A percentile compares a stretch with the other conserved stretches of the same genome.
These are phyloP conservation scores for Alternaria sp. DNA, from an alignment of 2,329 filamentous ascomycete genomes.

Conservation along the genomic window DNA sequence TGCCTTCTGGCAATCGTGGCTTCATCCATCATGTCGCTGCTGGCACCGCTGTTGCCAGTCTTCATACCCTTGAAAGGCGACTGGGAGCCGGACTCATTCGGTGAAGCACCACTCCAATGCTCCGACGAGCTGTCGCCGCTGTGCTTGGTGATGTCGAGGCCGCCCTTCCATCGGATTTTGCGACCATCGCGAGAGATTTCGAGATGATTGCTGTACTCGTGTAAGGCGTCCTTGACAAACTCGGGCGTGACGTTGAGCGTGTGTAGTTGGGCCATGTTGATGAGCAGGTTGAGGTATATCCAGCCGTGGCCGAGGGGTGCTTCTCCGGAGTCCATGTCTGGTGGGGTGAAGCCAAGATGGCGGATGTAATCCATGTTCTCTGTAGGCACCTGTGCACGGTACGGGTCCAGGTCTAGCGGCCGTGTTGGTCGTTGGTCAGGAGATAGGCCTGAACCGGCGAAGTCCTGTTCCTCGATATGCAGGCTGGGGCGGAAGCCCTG, in stretches of 20 bases:
- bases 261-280: slow-evolving; percentile 83
- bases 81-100: slow-evolving; percentile 51
- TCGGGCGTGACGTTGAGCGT: slow-evolving; percentile 82
- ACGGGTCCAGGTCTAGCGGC: slow-evolving; percentile 77
- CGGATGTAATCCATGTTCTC: slow-evolving; percentile 84
- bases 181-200: slow-evolving; percentile 78
- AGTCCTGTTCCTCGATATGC: slow-evolving; percentile 33
- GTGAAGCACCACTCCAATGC: slow-evolving; percentile 53
- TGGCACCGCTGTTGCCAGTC: slow-evolving; percentile 26
- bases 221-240: slow-evolving; percentile 76
- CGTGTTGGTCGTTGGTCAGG: slow-evolving; percentile 79
- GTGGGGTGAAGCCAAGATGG: slow-evolving; percentile 72
- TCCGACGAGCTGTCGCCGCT: slow-evolving; percentile 65
- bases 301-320: slow-evolving; percentile 74
- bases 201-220: slow-evolving; percentile 74
- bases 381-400: slow-evolving; percentile 74
- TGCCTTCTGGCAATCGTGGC: slow-evolving; percentile 25
- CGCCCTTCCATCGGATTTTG: slow-evolving; percentile 81
- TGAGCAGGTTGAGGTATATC: slow-evolving; percentile 82
- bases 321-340: slow-evolving; percentile 57
- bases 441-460: slow-evolving; percentile 44
- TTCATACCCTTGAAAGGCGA: slow-evolving; percentile 39
- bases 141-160: slow-evolving; percentile 67
- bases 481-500: slow-evolving; percentile 26
- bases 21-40: slow-evolving; percentile 23